Evolutionary conservation across 2,329 filamentous ascomycete species (phyloP), one percentile per base, ranked within the genome.

Genomic region (Trichophyton benhamiae): DNA sequence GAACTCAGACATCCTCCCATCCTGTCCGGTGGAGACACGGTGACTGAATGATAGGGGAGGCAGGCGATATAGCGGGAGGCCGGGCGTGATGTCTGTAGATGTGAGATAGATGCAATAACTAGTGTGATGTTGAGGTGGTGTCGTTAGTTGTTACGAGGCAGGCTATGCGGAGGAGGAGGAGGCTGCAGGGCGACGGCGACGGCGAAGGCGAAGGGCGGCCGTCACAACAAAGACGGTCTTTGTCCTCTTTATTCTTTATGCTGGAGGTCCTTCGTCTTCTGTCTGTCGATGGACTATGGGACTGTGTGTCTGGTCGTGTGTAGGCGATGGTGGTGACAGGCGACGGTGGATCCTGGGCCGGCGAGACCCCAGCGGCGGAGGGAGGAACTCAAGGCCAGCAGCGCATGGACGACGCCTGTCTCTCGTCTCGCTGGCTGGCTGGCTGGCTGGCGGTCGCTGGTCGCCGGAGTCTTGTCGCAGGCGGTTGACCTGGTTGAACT

Each of bases 1-100:
- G 63, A 87, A 78, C 90, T 96, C 84, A 95, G 89, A 80, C 94
- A 99, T 70, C 83, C 84, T 77, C 94, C 94, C 94, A 99, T 99
- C 62, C 63, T 72, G 25, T 17, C 52, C 33, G 52, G 27, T 22
- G 46, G 46, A 49, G 46, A 49, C 42, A 44, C 55, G 46, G 38
- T 33, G 20, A 41, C 27, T 59, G 17, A 46, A 17, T 41, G 8
- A 22, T 36, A 36, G 7, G n/a, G n/a, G n/a, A 44, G 3, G 3
- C 13, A 13, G 41, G n/a, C 13, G 9, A 15, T 36, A n/a, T 9
- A n/a, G n/a, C n/a, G n/a, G n/a, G n/a, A n/a, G n/a, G n/a, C n/a
- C n/a, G n/a, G n/a, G n/a, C n/a, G n/a, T n/a, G n/a, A n/a, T n/a
- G n/a, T n/a, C n/a, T n/a, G n/a, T n/a, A n/a, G n/a, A n/a, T n/a